Base-by-base conservation (phyloP, 768 basidiomycete species). In the Suillus plorans region DNA sequence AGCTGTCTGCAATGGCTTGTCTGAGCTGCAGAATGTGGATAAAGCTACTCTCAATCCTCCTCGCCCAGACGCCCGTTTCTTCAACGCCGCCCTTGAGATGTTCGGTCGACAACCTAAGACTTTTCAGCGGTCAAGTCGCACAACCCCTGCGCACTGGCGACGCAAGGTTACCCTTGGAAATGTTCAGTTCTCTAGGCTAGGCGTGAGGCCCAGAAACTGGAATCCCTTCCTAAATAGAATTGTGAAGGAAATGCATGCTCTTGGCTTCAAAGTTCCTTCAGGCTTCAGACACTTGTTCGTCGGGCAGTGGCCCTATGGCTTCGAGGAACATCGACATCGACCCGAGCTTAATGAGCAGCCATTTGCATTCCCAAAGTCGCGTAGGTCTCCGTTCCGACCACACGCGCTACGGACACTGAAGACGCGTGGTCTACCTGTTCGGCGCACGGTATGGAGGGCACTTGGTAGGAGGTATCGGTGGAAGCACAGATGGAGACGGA, bases 51-150 rank as follows among this genome's bases (percentile, higher is more conserved):
- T 78, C 42, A 69, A 79, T 61, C 69, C 80, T 22, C 84, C 84
- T 9, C 65, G 66, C 31, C 83, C 85, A 1, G 90, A 92, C 68
- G 84, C 82, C n/a, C 80, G 84, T 53, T 90, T 90, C 71, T 91
- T 87, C 77, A 90, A 89, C 62, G 86, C 86, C 2, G 78, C 85
- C 10, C 74, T 91, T 14, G 73, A 77, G 12, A 75, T 88, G 55
- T 80, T 83, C 44, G 70, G 75, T 20, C 71, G 73, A 13, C 70
- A 70, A 16, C 63, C 70, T 28, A 47, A 55, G 12, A 70, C 58
- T 70, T 49, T 63, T 61, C 71, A 60, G 39, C 75, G 71, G 36
- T 63, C 64, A 22, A 58, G 41, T 2, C 66, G 63, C 44, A 68
- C 63, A 1, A 31, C 60, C 3, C 76, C 69, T 5, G 45, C 76